Conservation (phyloP, 2,329 filamentous ascomycete species). For the Calonectria henricotiae region DNA sequence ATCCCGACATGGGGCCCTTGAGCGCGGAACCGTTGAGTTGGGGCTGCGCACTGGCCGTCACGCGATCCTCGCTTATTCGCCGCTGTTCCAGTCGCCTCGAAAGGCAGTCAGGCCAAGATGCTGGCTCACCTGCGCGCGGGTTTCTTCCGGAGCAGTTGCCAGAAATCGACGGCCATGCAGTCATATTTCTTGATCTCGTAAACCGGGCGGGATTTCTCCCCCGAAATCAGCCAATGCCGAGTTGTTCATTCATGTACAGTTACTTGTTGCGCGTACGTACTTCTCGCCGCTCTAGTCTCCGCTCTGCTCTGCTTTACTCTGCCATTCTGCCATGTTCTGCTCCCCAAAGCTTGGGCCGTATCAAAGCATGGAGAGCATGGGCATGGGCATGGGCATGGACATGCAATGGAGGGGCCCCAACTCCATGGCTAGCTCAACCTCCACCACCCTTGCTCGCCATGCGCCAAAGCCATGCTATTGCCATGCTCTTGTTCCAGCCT, state of each 20-base stretch:
- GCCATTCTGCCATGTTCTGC: background rate
- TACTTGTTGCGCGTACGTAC: constrained; percentile 5
- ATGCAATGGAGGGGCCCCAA: constrained; percentile 16
- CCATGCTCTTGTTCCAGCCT: constrained; percentile 29
- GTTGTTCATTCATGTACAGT: background rate
- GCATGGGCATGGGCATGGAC: constrained; percentile 8
- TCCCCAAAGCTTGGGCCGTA: constrained; percentile 18
- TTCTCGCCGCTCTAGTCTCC: background rate
- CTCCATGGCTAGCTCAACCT: background rate
- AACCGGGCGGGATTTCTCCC: background rate
- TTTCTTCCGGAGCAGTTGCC: constrained; percentile 17
- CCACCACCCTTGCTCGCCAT: constrained; percentile 31
- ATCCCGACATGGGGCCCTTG: constrained; percentile 21
- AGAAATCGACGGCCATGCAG: constrained; percentile 19
- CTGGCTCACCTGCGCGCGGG: constrained; percentile 1
- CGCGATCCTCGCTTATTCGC: constrained; percentile 42
- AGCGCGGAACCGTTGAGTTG: constrained; percentile 38
- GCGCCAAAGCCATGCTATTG: constrained; percentile 30
- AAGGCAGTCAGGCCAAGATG: constrained; percentile 14
- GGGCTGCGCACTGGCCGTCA: constrained; percentile 37
- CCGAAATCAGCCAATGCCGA: constrained; percentile 1
- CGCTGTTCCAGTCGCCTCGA: constrained; percentile 15
- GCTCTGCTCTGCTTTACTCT: background rate
- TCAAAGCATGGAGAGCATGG: constrained; percentile 7
- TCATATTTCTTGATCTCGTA: constrained; percentile 14